Evolutionary conservation across 495 filamentous ascomycete species (phyloP), one percentile per base, ranked within the genome.

Genomic region (Trichoderma virens): DNA sequence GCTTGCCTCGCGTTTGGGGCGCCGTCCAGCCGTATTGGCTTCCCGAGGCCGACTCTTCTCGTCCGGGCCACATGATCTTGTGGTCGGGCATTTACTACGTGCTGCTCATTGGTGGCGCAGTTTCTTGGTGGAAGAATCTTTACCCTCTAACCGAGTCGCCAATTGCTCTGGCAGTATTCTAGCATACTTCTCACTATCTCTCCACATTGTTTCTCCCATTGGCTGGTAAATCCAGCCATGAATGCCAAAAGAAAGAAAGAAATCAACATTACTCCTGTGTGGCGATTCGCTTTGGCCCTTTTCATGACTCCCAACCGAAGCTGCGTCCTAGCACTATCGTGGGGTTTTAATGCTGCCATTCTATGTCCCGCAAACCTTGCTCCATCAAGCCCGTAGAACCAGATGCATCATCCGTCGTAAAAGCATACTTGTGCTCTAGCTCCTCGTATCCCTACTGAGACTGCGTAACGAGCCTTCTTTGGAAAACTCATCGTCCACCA

Each of bases 1-100:
- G 94, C 2, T 70, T 97, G 65, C 94, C 95, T n/a, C 80, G 89
- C 13, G 70, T 98, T 23, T 96, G 90, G 89, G 92, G 93, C 0
- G 79, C 85, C 4, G 85, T 96, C 1, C 81, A 86, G 67, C 73
- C 76, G 62, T 51, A 67, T 73, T 61, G 64, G 62, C 47, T 51
- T 20, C 34, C 62, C 13, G 28, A n/a, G 31, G 51, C 8, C 28
- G 43, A 62, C 59, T 34, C 66, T 62, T 16, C 51, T 5, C 8
- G 14, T 5, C 23, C 51, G 6, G 14, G 32, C 32, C 27, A 56
- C 27, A 65, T 60, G 43, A 43, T 74, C 30, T 45, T 85, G 56
- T 96, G 90, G 92, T 90, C 89, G 5, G 75, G 91, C 27, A 80
- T 77, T 7, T 98, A 97, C 71, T 97, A 96, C 74, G 61, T 77